Evolutionary conservation across 2,329 filamentous ascomycete species (phyloP), one percentile per base, ranked within the genome.

Genomic region (Diaporthe caulivora): DNA sequence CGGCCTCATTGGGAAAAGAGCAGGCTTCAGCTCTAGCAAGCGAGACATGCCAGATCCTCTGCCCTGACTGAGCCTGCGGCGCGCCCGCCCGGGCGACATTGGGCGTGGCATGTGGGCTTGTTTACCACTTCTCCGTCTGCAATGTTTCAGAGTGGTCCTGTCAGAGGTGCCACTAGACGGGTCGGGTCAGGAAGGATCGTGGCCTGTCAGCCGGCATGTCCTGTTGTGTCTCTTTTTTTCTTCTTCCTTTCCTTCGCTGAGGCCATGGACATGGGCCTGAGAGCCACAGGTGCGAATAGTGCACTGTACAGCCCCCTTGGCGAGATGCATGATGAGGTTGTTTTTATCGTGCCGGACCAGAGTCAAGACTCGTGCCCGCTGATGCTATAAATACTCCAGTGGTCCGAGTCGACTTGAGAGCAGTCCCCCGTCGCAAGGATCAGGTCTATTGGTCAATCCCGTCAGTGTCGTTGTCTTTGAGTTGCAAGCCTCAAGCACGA

Each of bases 401-500:
- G 24, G 44, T 24, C 29, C 62, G 62, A 53, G 62, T 67, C 62
- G 62, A 65, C 18, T 31, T 53, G 13, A 31, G n/a, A 34, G 62
- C n/a, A 31, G 62, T 53, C 62, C 51, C 51, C 62, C 62, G 53
- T 67, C 42, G 51, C 44, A 26, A 51, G 18, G 62, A 15, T 24
- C 47, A 31, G 62, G 62, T 67, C 47, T 24, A 51, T 51, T 58
- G 68, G 68, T 51, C 29, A 49, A 51, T 54, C 34, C 55, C 55
- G 24, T 29, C 47, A 24, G 31, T 71, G 69, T 71, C 69, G 69
- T 71, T 53, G 69, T 71, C 55, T 71, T 71, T 62, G 69, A 71
- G 69, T 71, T 71, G 69, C 58, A 55, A 71, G 69, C 55, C 69
- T 71, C 69, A 62, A 71, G 47, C 44, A 53, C 51, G 55, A 71